Percentiles rank a stretch among this genome's conserved stretches.
Conservation (phyloP, 768 basidiomycete species). For the Phanerodontia chrysosporium region DNA sequence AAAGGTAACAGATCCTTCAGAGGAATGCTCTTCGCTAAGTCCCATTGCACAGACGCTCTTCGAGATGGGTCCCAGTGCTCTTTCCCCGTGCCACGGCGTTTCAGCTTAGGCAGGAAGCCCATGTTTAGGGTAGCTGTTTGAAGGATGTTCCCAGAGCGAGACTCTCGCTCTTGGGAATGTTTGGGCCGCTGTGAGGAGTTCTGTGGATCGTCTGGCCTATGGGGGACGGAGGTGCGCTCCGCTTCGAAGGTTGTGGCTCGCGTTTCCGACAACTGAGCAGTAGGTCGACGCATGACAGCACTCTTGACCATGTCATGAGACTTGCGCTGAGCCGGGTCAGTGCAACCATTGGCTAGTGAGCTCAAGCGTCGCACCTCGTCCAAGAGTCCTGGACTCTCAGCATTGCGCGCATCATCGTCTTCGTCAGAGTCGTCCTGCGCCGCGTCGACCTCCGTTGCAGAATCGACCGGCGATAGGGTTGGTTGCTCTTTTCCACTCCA, state of each 20-base stretch:
- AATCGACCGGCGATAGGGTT: background rate
- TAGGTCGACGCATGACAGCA: background rate
- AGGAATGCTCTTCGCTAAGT: conserved; percentile 17
- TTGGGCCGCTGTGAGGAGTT: no score
- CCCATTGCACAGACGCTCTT: conserved; percentile 1
- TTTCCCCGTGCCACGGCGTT: conserved; percentile 2
- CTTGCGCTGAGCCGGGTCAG: no score
- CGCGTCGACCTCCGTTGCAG: background rate
- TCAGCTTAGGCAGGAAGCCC: conserved; percentile 14
- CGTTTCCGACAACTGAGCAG: background rate
- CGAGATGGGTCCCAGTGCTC: conserved; percentile 1
- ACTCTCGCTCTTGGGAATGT: no score
- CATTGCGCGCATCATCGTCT: background rate
- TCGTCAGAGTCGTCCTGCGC: background rate
- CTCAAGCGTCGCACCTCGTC: background rate
- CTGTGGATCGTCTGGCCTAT: no score
- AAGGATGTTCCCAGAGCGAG: background rate
- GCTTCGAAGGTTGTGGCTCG: background rate
- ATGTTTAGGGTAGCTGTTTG: conserved; percentile 8
- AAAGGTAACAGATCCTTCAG: conserved; percentile 40
- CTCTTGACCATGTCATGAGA: background rate
- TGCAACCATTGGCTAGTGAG: no score
- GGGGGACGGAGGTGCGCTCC: no score
- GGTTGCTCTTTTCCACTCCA: background rate
- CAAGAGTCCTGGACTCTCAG: background rate